Evolutionary conservation across 768 basidiomycete genomes (phyloP), one percentile per base, ranked within the genome.

Genomic region (Lentinula guzmanii): DNA sequence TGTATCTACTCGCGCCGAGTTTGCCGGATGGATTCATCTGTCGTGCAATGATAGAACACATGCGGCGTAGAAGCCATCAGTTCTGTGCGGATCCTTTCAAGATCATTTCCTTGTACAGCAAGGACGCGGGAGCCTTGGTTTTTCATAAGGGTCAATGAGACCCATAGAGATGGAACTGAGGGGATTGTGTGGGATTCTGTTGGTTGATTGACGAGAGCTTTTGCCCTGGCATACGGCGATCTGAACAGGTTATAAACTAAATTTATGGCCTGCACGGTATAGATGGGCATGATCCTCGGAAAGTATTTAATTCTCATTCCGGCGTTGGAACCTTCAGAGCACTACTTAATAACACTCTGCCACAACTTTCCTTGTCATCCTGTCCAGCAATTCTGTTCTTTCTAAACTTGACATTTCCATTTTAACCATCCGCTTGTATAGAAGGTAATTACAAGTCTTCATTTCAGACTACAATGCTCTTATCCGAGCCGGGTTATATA

Each of bases 1-100:
- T 52, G 0, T 0, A n/a, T 13, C 8, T 33, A 4, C 16, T 11
- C 16, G 34, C 15, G 51, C 51, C 46, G 46, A 48, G 16, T 18
- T 48, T 24, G 51, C 31, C 51, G 31, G 51, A 35, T n/a, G 18
- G 15, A 21, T 4, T 39, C n/a, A 11, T 21, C 9, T 34, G 37
- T 39, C 31, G 52, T 21, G 15, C 28, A 28, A 52, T n/a, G 31
- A 52, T 34, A 52, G 51, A 52, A 31, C 34, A 56, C 56, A 58
- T 58, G 56, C 56, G 56, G 56, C 56, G 56, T 41, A 58, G 56
- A 58, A 58, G 56, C 56, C 39, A 58, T 58, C 56, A 58, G 5
- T 48, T 35, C 53, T 43, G 45, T 45, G 56, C 56, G 56, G 56
- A 58, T 58, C 56, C 56, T 5, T 46, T 18, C 4, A 42, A 58